Evolutionary conservation across 441 rosid genomes (phyloP), one percentile per base, ranked within the genome.

Genomic region (Cnidoscolus chayamansa): DNA sequence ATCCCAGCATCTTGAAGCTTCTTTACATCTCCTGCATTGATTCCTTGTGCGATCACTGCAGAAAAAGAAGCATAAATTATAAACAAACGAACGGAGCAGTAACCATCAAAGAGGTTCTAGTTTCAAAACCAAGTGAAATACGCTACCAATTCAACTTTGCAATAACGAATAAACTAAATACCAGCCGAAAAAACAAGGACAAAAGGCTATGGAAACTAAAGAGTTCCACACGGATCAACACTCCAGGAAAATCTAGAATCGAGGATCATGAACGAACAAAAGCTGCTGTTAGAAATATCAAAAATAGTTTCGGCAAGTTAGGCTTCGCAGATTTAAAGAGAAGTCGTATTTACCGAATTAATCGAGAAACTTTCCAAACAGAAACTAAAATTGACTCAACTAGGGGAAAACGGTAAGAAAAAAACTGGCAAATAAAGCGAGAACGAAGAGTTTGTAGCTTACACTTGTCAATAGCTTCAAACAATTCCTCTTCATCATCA

Each of bases 1-100:
- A 95, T 93, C 81, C 97, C 98, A 43, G 96, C 96, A 79, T 95
- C 98, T 67, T 95, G 99, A 67, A 95, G 90, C 69, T 95, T 95
- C 66, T 93, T 95, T 63, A 93, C 90, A 70, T 89, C 98, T 81
- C 98, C 98, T 65, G 97, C 92, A 73, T 93, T 91, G 74, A 91
- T 88, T 72, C 99, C 98, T 76, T 87, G 91, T 35, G 90, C 78
- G 68, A 83, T 87, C 82, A 93, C 98, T 95, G 75, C 71, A 75
- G 30, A 48, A 54, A 25, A 48, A 48, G 25, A 15, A n/a, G n/a
- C 32, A n/a, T 2, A 59, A 3, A 72, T 16, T 3, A 50, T 9
- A 61, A 63, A 3, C 72, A 48, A 68, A 54, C 50, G 35, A 49
- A 11, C 7, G 3, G 68, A 12, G 37, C n/a, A 25, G 16, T 40